Percentiles rank a stretch among this genome's conserved stretches.
Evolutionary conservation across 768 basidiomycete species (phyloP).

Genomic region (Royoungia palumana): DNA sequence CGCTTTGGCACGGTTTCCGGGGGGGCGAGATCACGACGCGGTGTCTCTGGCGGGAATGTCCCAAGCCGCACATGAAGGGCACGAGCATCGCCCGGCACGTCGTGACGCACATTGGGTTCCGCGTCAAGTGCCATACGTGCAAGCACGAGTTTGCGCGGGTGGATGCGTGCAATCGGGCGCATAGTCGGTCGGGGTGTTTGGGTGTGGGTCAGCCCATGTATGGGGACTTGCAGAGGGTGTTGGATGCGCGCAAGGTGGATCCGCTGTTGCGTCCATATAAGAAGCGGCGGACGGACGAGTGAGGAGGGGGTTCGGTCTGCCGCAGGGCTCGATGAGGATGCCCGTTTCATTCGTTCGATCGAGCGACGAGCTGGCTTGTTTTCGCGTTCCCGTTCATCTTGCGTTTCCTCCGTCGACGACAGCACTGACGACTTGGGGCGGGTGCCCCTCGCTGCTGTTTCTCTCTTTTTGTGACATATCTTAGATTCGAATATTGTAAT

Average conservation of each 20-base stretch:
- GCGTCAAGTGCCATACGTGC: conserved; percentile 30
- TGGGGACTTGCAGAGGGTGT: conserved; percentile 23
- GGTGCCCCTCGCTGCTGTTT: not conserved
- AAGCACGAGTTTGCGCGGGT: conserved; percentile 32
- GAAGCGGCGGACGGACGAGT: conserved; percentile 32
- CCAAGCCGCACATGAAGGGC: conserved; percentile 29
- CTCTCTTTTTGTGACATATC: too few relatives aligned
- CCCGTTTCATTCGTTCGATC: not conserved
- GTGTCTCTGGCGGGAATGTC: conserved; percentile 32
- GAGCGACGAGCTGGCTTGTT: not conserved
- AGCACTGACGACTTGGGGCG: too few relatives aligned
- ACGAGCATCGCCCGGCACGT: conserved; percentile 33
- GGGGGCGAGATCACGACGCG: conserved; percentile 31
- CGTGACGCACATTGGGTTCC: conserved; percentile 30
- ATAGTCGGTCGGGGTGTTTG: conserved; percentile 29
- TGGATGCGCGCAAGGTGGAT: conserved; percentile 29
- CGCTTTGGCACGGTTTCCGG: conserved; percentile 28
- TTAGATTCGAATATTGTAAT: too few relatives aligned
- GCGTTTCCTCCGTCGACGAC: too few relatives aligned
- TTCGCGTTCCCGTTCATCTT: not conserved
- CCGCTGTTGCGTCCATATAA: conserved; percentile 20
- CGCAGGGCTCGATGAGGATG: too few relatives aligned
- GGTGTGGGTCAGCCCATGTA: conserved; percentile 32
- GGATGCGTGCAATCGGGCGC: conserved; percentile 34
- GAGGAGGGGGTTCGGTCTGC: not conserved